Base-by-base conservation (phyloP, 106 monocot genomes). In the Dactylorhiza incarnata region DNA sequence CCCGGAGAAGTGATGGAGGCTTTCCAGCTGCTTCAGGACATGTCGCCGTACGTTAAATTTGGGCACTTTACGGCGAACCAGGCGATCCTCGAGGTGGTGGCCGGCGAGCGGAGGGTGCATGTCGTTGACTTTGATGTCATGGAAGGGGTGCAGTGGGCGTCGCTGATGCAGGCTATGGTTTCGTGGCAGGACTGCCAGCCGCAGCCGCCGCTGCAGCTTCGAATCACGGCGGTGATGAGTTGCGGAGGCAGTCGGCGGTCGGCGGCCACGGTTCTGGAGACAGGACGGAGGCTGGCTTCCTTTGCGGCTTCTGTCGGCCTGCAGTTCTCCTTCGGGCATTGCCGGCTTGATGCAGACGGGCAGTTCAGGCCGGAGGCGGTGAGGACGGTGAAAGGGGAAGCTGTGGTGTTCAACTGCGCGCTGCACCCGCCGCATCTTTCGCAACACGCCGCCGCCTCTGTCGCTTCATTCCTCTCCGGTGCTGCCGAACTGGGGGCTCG, bases 91-190 rank as follows among this genome's bases (percentile, higher is more conserved):
- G 37, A 37, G 37, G 37, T 3, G 37, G 37, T 37, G 0, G 37
- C 37, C 37, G 37, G 37, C 2, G 37, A 37, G 37, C 37, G 3
- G 37, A 37, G 37, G 37, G 37, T 37, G 37, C 37, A 37, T 3
- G 37, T 37, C 37, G 37, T 37, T 74, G 52, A 81, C 55, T 10
- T 85, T 49, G 85, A 85, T 74, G 77, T 87, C 74, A 84, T 79
- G 68, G 87, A 87, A 73, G 87, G 87, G 0, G 56, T 84, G 8
- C 87, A 88, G 55, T 88, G 88, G 88, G 85, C 88, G 15, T 88
- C 85, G 11, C 69, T 88, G 55, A 85, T 88, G 85, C 88, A 88
- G 74, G 88, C 85, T n/a, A 58, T 85, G 13, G 81, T 72, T 7
- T 85, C 84, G 9, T 24, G 68, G 17, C 3, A 44, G 37, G 68